These are phyloP conservation scores for Chionographis japonica DNA, from an alignment of 106 monocot species.

Conservation along the genomic window DNA sequence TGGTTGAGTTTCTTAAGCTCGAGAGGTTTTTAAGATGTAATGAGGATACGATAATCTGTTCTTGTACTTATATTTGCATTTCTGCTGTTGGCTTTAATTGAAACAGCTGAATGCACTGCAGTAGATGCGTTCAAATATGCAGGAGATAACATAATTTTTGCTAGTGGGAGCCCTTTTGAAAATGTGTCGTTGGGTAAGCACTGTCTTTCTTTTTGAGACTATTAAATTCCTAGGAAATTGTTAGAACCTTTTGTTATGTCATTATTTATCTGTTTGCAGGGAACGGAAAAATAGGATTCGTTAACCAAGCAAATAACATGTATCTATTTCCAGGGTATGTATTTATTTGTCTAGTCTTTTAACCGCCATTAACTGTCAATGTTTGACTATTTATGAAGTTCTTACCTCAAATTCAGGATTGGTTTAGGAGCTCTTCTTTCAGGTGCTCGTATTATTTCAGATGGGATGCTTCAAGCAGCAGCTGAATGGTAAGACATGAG, in stretches of 20 bases:
- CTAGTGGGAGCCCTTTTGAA: conserved; percentile 96
- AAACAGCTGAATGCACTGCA: conserved; percentile 89
- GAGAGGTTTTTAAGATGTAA: background rate
- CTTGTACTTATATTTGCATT: background rate
- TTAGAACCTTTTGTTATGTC: background rate
- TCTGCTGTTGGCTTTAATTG: conserved; percentile 6
- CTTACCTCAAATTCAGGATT: conserved; percentile 52
- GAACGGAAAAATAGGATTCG: conserved; percentile 74
- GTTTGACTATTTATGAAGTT: conserved; percentile 1
- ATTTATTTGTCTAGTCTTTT: conserved; percentile 1
- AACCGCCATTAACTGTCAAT: background rate
- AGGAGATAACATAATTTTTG: conserved; percentile 92
- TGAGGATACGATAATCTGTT: background rate
- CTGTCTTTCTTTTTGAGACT: conserved; percentile 7
- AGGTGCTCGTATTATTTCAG: conserved; percentile 83
- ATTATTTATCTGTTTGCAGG: conserved; percentile 36
- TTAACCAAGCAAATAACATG: conserved; percentile 99
- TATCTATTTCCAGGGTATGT: conserved; percentile 97
- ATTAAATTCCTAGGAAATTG: background rate
- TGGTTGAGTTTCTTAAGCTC: conserved; percentile 40
- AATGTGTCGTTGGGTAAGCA: conserved; percentile 74
- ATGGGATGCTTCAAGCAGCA: conserved; percentile 98
- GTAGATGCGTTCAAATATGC: conserved; percentile 86
- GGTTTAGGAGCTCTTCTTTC: conserved; percentile 97
- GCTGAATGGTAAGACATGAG: conserved; percentile 68